phyloP scores from a whole-genome alignment of 164 flowering plant genomes.

The Tetracentron sinense region DNA sequence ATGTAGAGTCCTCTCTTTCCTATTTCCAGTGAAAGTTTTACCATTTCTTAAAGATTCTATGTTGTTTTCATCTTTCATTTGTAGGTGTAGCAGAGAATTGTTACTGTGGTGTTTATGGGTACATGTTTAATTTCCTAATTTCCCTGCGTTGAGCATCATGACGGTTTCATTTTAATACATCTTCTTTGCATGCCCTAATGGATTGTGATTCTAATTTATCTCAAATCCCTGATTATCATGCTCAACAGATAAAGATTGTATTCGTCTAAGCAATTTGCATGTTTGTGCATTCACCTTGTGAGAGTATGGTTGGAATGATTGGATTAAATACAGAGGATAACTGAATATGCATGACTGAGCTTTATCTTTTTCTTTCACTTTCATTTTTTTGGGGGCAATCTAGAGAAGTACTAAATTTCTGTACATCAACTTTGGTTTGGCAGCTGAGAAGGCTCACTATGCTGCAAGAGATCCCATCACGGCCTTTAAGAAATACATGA shows the following conservation, averaged over 20 bases:
- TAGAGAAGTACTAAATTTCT: neutral
- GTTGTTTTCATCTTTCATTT: no score
- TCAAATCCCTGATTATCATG: no score
- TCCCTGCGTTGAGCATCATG: neutral
- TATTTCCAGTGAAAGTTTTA: no score
- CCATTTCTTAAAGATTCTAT: no score
- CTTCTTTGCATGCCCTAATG: neutral
- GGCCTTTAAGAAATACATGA: slow-evolving; percentile 76
- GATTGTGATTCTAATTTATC: neutral
- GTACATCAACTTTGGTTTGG: slow-evolving; percentile 8
- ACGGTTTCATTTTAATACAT: neutral
- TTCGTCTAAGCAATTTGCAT: neutral
- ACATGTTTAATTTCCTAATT: neutral
- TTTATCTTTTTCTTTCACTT: no score
- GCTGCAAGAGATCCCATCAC: slow-evolving; percentile 83
- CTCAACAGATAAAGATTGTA: neutral
- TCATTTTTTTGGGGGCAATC: neutral
- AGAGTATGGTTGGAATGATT: neutral
- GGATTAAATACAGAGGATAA: neutral
- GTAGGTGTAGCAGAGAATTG: no score
- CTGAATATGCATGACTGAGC: no score
- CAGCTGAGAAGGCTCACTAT: slow-evolving; percentile 91
- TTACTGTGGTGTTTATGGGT: no score
- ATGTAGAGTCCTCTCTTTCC: no score
- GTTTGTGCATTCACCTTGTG: neutral